Conservation (phyloP, 1,284 basidiomycete species). For the Pseudozyma thailandica region DNA sequence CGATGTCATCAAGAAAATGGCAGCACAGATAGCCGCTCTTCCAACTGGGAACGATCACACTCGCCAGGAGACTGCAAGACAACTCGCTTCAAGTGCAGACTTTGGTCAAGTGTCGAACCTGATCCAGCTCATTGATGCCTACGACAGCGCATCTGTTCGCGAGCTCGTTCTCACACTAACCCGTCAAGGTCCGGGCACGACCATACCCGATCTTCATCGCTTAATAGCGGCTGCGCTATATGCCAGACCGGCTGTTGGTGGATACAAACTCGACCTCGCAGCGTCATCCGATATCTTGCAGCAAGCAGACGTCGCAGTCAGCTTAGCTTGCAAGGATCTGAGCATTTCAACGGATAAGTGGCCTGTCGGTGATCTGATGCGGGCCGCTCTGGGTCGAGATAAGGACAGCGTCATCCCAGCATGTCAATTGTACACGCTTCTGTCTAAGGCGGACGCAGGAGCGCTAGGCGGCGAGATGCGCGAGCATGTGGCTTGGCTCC, state of each 20-base stretch:
- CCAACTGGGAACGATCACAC: not conserved
- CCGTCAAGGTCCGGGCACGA: too few species aligned
- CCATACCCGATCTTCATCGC: too few species aligned
- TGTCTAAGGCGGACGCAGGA: not conserved
- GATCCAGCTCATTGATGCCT: slow-evolving; percentile 27
- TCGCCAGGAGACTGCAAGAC: slow-evolving; percentile 3
- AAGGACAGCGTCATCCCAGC: slow-evolving; percentile 16
- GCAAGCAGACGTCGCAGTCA: not conserved
- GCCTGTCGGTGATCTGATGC: slow-evolving; percentile 2
- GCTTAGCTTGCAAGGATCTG: not conserved
- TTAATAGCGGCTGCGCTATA: slow-evolving; percentile 17
- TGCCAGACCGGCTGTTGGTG: slow-evolving; percentile 32
- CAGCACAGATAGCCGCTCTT: slow-evolving; percentile 2
- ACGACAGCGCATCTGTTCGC: slow-evolving; percentile 19
- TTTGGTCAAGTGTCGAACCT: not conserved
- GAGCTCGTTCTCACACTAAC: slow-evolving; percentile 7
- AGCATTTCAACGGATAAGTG: not conserved
- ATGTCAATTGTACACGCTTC: slow-evolving; percentile 24
- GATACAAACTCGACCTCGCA: slow-evolving; percentile 14
- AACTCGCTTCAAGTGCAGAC: not conserved
- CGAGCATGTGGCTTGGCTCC: slow-evolving; percentile 24
- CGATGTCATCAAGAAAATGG: slow-evolving; percentile 5
- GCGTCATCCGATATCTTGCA: not conserved
- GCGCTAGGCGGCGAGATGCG: not conserved
- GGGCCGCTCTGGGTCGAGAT: slow-evolving; percentile 5